Base-by-base conservation (phyloP, 2,329 filamentous ascomycete species). In the Aureobasidium melanogenum region DNA sequence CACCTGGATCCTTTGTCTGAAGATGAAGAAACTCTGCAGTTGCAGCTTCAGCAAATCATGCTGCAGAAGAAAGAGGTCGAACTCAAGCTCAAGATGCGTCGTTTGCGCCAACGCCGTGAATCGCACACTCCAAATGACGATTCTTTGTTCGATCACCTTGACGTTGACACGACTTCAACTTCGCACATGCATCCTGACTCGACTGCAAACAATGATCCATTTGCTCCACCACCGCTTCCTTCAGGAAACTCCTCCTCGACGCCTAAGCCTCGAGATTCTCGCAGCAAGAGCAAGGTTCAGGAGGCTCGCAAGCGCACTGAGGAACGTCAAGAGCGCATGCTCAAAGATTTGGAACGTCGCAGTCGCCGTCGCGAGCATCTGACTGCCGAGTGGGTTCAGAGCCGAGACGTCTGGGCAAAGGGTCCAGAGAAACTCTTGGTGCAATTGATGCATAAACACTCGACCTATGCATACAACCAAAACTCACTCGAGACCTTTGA, bases 211-310 rank as follows among this genome's bases (percentile, higher is more conserved):
- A 51, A 50, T n/a, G 57, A 60, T 17, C 57, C 57, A 1, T 59
- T 59, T 14, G 56, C 44, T 39, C 54, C 54, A 41, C 41, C 30
- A n/a, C 26, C 54, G 17, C 15, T n/a, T 2, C 34, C n/a, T n/a
- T 8, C 57, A 10, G 19, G 22, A 14, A 50, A 30, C 28, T 41
- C 38, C 1, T 47, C 44, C 5, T 30, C 22, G 24, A 28, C 38
- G 12, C 47, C 61, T 19, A 64, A 65, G n/a, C 67, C 69, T 14
- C 65, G 71, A 17, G 71, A 73, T 60, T 72, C 70, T 26, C 65
- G 71, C 41, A 72, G 69, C 63, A 73, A 73, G 64, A 73, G 72
- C 64, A 73, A 73, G 65, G 72, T 72, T 41, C 70, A 73, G 48
- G 70, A 73, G 58, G 71, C 71, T 2, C 72, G 69, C 64, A 65